Evolutionary conservation across 2,329 filamentous ascomycete species (phyloP).

Genomic region (Penicillium olsonii): DNA sequence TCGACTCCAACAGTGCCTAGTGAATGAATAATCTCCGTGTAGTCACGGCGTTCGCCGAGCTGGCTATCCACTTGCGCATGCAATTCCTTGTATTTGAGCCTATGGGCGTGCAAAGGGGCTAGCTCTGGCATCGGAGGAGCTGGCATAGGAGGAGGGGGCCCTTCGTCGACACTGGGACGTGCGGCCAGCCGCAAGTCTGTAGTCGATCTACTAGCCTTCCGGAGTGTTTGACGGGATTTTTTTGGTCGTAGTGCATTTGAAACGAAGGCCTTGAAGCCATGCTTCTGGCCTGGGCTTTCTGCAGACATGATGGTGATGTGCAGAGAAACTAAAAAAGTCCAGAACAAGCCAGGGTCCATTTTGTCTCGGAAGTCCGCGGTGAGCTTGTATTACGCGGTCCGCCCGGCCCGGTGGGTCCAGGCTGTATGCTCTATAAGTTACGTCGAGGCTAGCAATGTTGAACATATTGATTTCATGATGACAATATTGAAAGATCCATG

Average conservation of each 20-base stretch:
- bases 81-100: slow-evolving; percentile 32
- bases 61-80: slow-evolving; percentile 35
- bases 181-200: slow-evolving; percentile 29
- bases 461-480: neutral
- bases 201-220: slow-evolving; percentile 34
- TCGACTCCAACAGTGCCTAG: slow-evolving; percentile 34
- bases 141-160: neutral
- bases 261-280: slow-evolving; percentile 33
- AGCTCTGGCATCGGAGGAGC: slow-evolving; percentile 32
- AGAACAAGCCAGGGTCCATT: slow-evolving; percentile 3
- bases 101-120: slow-evolving; percentile 37
- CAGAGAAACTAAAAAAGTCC: neutral
- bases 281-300: slow-evolving; percentile 33
- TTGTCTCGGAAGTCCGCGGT: slow-evolving; percentile 9
- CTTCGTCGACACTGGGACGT: slow-evolving; percentile 26
- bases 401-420: slow-evolving; percentile 13
- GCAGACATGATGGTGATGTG: slow-evolving; percentile 27
- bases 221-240: slow-evolving; percentile 40
- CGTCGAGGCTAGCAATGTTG: neutral
- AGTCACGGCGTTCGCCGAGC: slow-evolving; percentile 39
- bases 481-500: slow-evolving; percentile 12
- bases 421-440: neutral
- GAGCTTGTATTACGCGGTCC: slow-evolving; percentile 5
- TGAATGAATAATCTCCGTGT: slow-evolving; percentile 38
- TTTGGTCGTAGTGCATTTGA: slow-evolving; percentile 35